A percentile compares a stretch with the other conserved stretches of the same genome.
These are phyloP conservation scores for Dalbergia oliveri DNA, from an alignment of 306 rosid genomes.

Conservation along the genomic window DNA sequence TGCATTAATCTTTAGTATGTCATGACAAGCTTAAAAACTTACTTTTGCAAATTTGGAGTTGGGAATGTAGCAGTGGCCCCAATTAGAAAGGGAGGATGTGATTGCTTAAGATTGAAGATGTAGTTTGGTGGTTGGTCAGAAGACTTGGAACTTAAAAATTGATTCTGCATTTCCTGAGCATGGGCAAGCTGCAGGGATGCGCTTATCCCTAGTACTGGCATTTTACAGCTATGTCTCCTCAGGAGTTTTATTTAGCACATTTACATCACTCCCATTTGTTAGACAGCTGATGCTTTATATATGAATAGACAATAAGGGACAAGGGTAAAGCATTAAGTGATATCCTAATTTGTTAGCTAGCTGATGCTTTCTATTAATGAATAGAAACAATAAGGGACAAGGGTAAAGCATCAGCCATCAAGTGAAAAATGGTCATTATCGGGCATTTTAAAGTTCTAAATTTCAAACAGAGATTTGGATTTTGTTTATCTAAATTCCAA, in stretches of 20 bases:
- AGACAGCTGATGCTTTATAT: background rate
- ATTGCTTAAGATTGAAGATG: constrained; percentile 1
- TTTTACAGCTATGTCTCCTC: constrained; percentile 19
- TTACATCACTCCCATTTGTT: background rate
- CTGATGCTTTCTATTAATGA: too few relatives aligned
- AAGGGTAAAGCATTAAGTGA: background rate
- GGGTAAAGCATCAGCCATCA: too few relatives aligned
- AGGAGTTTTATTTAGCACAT: constrained; percentile 6
- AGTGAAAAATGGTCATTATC: background rate
- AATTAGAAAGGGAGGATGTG: background rate
- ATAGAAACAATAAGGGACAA: too few relatives aligned
- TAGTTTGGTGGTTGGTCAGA: constrained; percentile 11
- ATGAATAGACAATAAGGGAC: background rate
- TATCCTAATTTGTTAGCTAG: background rate
- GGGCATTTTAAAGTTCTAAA: background rate
- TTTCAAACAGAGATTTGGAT: background rate
- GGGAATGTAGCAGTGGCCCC: constrained; percentile 6
- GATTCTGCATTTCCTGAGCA: background rate
- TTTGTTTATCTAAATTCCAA: background rate
- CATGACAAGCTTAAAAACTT: constrained; percentile 20
- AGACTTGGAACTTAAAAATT: background rate
- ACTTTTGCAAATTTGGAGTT: background rate
- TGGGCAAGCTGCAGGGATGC: background rate
- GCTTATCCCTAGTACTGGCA: background rate
- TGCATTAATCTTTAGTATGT: constrained; percentile 4